Base-by-base conservation (phyloP, 78 protist genomes). In the Polysphondylium violaceum region DNA sequence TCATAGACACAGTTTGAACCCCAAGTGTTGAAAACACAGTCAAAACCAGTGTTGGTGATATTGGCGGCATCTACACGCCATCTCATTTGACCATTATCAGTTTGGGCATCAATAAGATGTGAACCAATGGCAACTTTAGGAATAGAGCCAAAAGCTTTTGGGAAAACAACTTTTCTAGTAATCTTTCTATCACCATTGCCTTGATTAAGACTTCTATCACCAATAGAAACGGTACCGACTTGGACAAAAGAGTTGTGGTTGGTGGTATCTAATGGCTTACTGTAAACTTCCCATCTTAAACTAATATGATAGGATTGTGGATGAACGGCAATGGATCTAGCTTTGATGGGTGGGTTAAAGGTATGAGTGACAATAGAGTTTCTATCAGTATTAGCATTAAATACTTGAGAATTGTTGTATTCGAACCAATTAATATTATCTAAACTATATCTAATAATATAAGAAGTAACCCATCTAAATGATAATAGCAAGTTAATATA, bases 391-490 rank as follows among this genome's bases (percentile, higher is more conserved):
- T 76, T 76, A 2, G 60, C 87, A 76, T 59, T 61, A 35, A 61
- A 6, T 7, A 60, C 19, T 76, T 58, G 63, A 31, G 74, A 72
- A 59, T 60, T 60, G 11, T 56, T 59, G 35, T 59, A 75, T 17
- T 76, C 74, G 19, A 43, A 3, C 78, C 78, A 72, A 8, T 17
- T 31, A 19, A 72, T 43, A 50, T 72, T 72, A 51, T 72, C 78
- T 27, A 72, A 23, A 4, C 50, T 19, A 4, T 51, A 72, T 29
- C 78, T 23, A 44, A 76, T 41, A 31, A 21, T 76, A 33, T 61
- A 76, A 2, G 63, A 29, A 19, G 87, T 61, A 47, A 76, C 74
- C 74, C 87, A 61, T 74, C 72, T 47, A 47, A 47, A 47, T 47
- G 11, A 47, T 14, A 47, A 47, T 47, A 47, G 11, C 7, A 47